These are phyloP conservation scores for Penicillium coprophilum DNA, from an alignment of 495 filamentous ascomycete genomes.

Conservation along the genomic window DNA sequence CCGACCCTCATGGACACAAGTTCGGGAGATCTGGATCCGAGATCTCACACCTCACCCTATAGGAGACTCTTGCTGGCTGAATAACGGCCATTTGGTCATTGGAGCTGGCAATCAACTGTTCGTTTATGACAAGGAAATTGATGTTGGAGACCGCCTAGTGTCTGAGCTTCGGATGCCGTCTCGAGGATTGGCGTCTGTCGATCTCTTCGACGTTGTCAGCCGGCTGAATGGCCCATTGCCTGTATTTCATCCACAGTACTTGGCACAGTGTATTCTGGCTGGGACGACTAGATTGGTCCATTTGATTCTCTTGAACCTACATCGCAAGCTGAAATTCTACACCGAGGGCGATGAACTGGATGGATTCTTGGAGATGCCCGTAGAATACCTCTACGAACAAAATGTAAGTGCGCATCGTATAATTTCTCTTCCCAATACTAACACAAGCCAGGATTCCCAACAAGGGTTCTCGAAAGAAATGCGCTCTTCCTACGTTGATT, in stretches of 20 bases:
- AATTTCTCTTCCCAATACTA: conserved; percentile 18
- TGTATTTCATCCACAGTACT: conserved; percentile 89
- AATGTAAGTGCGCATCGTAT: conserved; percentile 39
- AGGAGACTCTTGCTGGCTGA: conserved; percentile 88
- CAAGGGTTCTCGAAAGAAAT: conserved; percentile 50
- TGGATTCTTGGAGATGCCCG: conserved; percentile 69
- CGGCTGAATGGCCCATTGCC: conserved; percentile 85
- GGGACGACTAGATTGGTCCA: conserved; percentile 77
- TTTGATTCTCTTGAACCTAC: conserved; percentile 69
- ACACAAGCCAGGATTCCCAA: conserved; percentile 35
- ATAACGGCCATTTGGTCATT: conserved; percentile 77
- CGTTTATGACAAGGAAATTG: conserved; percentile 72
- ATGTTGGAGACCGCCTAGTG: conserved; percentile 61
- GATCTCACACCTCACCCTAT: conserved; percentile 89
- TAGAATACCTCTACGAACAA: conserved; percentile 68
- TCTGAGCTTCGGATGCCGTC: conserved; percentile 63
- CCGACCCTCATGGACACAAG: conserved; percentile 84
- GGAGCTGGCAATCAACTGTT: conserved; percentile 94
- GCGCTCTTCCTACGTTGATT: conserved; percentile 54
- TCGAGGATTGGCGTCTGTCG: conserved; percentile 47
- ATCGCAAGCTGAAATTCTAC: conserved; percentile 77
- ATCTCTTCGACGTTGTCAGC: conserved; percentile 79
- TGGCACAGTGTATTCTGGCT: conserved; percentile 82
- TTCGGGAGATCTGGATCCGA: conserved; percentile 77
- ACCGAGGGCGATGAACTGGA: conserved; percentile 81